Evolutionary conservation across 371 early-diverging fungal genomes (phyloP), one percentile per base, ranked within the genome.

Genomic region (Fennellomyces sp.): DNA sequence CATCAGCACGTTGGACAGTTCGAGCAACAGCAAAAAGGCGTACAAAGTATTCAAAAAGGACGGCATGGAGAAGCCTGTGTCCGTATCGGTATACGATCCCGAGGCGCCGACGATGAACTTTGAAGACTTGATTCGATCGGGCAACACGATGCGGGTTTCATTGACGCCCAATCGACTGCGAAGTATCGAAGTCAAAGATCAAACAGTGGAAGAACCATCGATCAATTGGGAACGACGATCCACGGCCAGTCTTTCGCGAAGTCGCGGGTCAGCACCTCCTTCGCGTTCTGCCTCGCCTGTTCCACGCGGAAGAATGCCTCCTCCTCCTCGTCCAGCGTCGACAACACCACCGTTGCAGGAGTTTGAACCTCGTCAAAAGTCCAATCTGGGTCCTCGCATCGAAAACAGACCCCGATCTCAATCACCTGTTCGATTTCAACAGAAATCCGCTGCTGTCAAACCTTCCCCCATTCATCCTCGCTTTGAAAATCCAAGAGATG

Each of bases 161-260:
- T 58, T 87, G 39, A 87, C 87, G 17, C 87, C 87, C 3, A 84
- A 81, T 60, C 77, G 87, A 49, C 64, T 87, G 27, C 72, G 71
- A 27, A 82, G 84, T 1, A 85, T 87, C 41, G 87, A 87, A 60
- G 73, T 84, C 2, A 64, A 64, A 39, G 56, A 65, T 21, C 58
- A 57, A 15, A 69, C 51, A 17, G 63, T 57, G 1, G 62, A 62
- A 15, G 54, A 66, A 41, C 13, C 60, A 39, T 39, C 47, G 21
- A 21, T 48, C 21, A 8, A 49, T 27, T 55, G 56, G 50, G 62
- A 55, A 29, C 35, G 62, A 26, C 27, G 50, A 35, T 54, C 62
- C 0, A 50, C 56, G 6, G 19, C 48, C 6, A 48, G 41, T 45
- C 33, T 47, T 30, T 26, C 25, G 15, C 29, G 58, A 21, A 45